Evolutionary conservation across 1,139 yeast genomes (phyloP).

Genomic region (Geotrichum cucujoidarum): DNA sequence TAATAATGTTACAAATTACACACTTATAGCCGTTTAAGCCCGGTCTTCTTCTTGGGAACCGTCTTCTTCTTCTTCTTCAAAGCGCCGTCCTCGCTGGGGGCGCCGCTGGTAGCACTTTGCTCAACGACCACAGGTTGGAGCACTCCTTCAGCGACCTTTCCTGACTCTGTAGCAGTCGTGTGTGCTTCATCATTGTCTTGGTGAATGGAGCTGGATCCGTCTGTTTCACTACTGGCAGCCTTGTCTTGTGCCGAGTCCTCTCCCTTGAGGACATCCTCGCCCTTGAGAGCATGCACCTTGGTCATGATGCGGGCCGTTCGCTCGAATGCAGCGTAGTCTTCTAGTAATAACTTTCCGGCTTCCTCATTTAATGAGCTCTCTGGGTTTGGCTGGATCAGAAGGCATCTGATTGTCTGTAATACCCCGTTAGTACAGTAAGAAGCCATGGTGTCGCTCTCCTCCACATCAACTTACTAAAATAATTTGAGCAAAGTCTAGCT

Average conservation of each 20-base stretch:
- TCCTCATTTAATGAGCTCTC: slow-evolving; percentile 37
- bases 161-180: background rate
- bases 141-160: background rate
- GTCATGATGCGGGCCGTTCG: slow-evolving; percentile 34
- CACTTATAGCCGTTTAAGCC: slow-evolving; percentile 18
- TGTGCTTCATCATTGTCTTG: background rate
- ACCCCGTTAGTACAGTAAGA: background rate
- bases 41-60: slow-evolving; percentile 17
- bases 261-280: slow-evolving; percentile 11
- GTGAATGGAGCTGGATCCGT: background rate
- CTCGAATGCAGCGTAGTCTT: slow-evolving; percentile 31
- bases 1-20: background rate
- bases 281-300: slow-evolving; percentile 30
- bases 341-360: slow-evolving; percentile 35
- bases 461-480: slow-evolving; percentile 24
- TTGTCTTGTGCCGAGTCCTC: slow-evolving; percentile 6
- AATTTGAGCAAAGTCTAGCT: slow-evolving; percentile 36
- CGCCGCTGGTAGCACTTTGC: background rate
- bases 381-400: slow-evolving; percentile 37
- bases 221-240: background rate
- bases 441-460: background rate
- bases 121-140: slow-evolving; percentile 3
- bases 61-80: slow-evolving; percentile 7
- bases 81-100: background rate
- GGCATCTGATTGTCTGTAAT: slow-evolving; percentile 32